Percentiles rank a stretch among this genome's conserved stretches.
These are phyloP conservation scores for Penicillium flavigenum DNA, from an alignment of 495 filamentous ascomycete species.

Conservation along the genomic window DNA sequence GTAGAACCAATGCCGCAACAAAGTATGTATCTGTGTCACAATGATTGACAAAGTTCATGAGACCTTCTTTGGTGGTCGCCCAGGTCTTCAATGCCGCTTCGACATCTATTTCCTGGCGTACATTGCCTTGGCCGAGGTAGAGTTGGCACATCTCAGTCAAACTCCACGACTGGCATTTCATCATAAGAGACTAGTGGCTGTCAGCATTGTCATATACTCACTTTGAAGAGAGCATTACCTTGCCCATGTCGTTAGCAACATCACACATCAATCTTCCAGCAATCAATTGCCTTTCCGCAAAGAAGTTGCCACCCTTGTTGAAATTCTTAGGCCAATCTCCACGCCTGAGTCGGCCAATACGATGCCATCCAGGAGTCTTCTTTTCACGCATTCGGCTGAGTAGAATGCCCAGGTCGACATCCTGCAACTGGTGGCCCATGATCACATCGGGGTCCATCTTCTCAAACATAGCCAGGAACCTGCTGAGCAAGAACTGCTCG, in stretches of 20 bases:
- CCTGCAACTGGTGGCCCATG: constrained; percentile 93
- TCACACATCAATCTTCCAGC: constrained; percentile 90
- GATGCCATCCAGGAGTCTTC: constrained; percentile 90
- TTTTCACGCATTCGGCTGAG: constrained; percentile 83
- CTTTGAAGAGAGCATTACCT: constrained; percentile 45
- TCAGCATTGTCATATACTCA: constrained; percentile 27
- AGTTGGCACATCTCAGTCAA: constrained; percentile 95
- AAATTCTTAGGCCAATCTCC: constrained; percentile 85
- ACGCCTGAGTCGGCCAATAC: constrained; percentile 81
- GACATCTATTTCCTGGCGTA: constrained; percentile 79
- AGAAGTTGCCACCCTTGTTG: constrained; percentile 84
- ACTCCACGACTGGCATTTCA: constrained; percentile 96
- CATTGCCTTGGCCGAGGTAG: constrained; percentile 68
- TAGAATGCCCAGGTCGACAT: constrained; percentile 90
- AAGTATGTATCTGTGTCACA: constrained; percentile 95
- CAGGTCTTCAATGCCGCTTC: constrained; percentile 84
- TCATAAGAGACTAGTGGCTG: constrained; percentile 72
- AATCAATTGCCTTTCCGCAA: constrained; percentile 85
- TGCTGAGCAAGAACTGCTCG: constrained; percentile 77
- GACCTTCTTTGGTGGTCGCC: constrained; percentile 77
- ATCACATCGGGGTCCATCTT: constrained; percentile 89
- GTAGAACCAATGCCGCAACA: constrained; percentile 82
- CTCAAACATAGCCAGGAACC: constrained; percentile 85
- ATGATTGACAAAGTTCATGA: constrained; percentile 90
- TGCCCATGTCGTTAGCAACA: constrained; percentile 93